Evolutionary conservation across 148 eudicot species (phyloP).

Genomic region (Vaccinium corymbosum): DNA sequence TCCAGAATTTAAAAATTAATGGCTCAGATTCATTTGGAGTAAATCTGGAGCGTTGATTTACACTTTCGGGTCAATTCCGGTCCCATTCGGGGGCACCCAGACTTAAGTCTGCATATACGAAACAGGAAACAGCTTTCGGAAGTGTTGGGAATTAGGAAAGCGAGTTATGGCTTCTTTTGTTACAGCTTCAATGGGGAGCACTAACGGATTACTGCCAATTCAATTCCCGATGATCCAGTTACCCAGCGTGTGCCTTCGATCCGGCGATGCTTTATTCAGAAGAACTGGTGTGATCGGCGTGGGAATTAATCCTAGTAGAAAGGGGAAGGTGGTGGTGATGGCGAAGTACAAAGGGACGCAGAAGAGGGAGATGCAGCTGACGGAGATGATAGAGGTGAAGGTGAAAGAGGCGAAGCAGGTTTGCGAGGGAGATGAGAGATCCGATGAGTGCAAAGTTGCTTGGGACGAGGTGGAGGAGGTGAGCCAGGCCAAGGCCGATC

Average conservation of each 20-base stretch:
- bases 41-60: too few species aligned
- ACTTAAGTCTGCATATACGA: too few species aligned
- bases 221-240: not conserved
- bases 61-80: too few species aligned
- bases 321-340: not conserved
- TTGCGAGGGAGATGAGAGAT: slow-evolving; percentile 31
- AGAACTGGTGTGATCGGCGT: not conserved
- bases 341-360: slow-evolving; percentile 37
- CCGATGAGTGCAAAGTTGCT: slow-evolving; percentile 47
- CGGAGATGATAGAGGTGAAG: slow-evolving; percentile 46
- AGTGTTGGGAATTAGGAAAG: not conserved
- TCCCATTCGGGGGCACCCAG: too few species aligned
- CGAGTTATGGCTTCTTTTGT: slow-evolving; percentile 13
- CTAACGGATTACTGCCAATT: not conserved
- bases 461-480: slow-evolving; percentile 52
- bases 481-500: slow-evolving; percentile 51
- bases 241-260: not conserved
- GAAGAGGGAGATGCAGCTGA: slow-evolving; percentile 36
- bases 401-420: slow-evolving; percentile 38
- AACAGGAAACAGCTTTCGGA: too few species aligned
- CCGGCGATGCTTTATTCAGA: not conserved
- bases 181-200: not conserved
- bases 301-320: not conserved
- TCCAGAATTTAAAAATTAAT: too few species aligned
- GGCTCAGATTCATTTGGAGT: too few species aligned